Evolutionary conservation across 169 alveolate species (phyloP), one percentile per base, ranked within the genome.

Genomic region (Theileria orientalis): DNA sequence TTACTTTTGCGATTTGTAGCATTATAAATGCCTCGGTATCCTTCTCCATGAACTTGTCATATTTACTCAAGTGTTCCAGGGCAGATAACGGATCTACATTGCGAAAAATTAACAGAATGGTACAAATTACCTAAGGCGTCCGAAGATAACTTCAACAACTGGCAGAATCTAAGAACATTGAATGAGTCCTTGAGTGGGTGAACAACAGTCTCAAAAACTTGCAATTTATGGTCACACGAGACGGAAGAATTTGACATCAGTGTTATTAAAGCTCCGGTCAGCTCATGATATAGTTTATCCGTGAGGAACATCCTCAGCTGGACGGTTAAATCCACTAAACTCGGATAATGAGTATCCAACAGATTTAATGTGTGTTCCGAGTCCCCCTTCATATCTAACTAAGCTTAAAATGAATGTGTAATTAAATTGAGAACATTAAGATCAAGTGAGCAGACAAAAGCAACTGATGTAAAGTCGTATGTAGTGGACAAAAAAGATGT

Each of bases 1-100:
- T 0, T 67, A 82, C 89, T 76, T 82, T 82, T 72, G 89, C 85
- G 75, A 82, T 82, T 82, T 82, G 76, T 33, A 64, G 73, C 89
- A 82, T 82, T 29, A 82, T n/a, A 52, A 35, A 41, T 14, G 89
- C 85, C 37, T 82, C 85, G 30, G 47, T 29, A 41, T 82, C 85
- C 27, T 56, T 82, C 54, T 72, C 74, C 73, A 82, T 61, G 74
- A 73, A 82, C 21, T 63, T 35, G 69, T 82, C 85, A 21, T 82
- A 82, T 59, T 82, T 82, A 51, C 83, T 70, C 56, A 82, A 54
- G 46, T 82, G 89, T 46, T 82, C 89, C 23, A 82, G 85, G 23
- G 89, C 84, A 1, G 69, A 74, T 72, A 54, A 63, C 23, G 89
- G 85, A 46, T 82, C 89, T 82, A 42, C 13, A 66, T n/a, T 3